Evolutionary conservation across 108 stramenopile genomes (phyloP), one percentile per base, ranked within the genome.

Genomic region (Stephanodiscus minutulus): DNA sequence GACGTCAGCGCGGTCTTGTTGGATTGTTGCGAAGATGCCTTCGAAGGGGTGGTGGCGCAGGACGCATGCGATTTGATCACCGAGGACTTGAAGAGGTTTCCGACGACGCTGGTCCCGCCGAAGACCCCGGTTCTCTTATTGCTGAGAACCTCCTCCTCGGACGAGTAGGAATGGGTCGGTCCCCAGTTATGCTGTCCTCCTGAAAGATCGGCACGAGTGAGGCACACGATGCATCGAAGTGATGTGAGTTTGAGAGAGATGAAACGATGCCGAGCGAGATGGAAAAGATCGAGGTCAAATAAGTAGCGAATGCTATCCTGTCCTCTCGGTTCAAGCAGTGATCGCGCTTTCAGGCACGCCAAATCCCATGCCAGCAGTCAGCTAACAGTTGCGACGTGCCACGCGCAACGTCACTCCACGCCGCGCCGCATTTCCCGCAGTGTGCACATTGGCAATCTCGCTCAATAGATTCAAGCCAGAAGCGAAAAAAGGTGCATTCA

Each of bases 1-100:
- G 39, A 39, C 39, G 39, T 39, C 18, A 37, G 9, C 11, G 29
- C 57, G 5, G 57, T 58, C 57, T 58, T 58, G 57, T 58, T 58
- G n/a, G 57, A 58, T 31, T 31, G 8, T 0, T 31, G 7, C 18
- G 13, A 20, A n/a, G 57, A 58, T 5, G 8, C 57, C 13, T 58
- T 58, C 15, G 57, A 58, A 17, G 35, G 57, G 1, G 57, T 18
- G n/a, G 55, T 25, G 25, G 55, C 28, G 11, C 15, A 28, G 27
- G 15, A 28, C 15, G 28, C 11, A 17, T 33, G 13, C 33, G 57
- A 37, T 36, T 58, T 57, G 5, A 18, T 50, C 22, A 6, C 5
- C 18, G 50, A 50, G 20, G 25, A 9, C 54, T 55, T 55, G 54
- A 55, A 27, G 35, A 58, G 1, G 35, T 36, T 58, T n/a, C n/a